A percentile compares a stretch with the other conserved stretches of the same genome.
These are phyloP conservation scores for Perilla frutescens DNA, from an alignment of 257 asterid genomes.

Conservation along the genomic window DNA sequence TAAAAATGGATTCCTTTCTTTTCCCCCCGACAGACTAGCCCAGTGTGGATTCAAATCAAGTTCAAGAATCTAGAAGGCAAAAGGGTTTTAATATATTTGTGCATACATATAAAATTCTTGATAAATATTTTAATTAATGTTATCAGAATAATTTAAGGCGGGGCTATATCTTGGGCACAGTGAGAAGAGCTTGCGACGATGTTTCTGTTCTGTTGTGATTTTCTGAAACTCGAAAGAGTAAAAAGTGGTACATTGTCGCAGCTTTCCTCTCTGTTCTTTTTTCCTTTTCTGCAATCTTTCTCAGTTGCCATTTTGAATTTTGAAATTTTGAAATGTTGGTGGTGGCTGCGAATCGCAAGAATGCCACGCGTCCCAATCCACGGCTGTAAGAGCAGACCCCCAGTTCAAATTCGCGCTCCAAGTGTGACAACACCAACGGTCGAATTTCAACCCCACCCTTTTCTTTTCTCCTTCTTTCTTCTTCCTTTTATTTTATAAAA, in stretches of 20 bases:
- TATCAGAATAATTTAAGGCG: not conserved
- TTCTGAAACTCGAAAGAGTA: slow-evolving; percentile 50
- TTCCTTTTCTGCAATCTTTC: not conserved
- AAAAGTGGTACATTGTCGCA: slow-evolving; percentile 56
- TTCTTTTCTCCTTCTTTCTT: too few species aligned
- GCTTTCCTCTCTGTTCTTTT: slow-evolving; percentile 37
- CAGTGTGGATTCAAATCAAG: slow-evolving; percentile 28
- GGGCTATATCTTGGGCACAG: slow-evolving; percentile 11
- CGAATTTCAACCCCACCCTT: slow-evolving; percentile 38
- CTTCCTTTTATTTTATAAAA: too few species aligned
- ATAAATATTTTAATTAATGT: slow-evolving; percentile 19
- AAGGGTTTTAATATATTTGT: not conserved
- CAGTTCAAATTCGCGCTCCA: slow-evolving; percentile 32
- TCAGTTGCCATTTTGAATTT: slow-evolving; percentile 47
- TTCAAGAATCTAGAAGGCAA: slow-evolving; percentile 26
- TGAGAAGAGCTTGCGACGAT: slow-evolving; percentile 30
- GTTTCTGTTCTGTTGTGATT: slow-evolving; percentile 46
- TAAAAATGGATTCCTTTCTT: not conserved
- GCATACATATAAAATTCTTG: not conserved
- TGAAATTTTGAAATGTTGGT: slow-evolving; percentile 49
- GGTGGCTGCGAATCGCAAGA: slow-evolving; percentile 34
- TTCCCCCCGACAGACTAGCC: slow-evolving; percentile 21
- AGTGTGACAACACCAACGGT: slow-evolving; percentile 40
- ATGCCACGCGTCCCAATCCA: slow-evolving; percentile 16
- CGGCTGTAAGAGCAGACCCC: slow-evolving; percentile 35